These are phyloP conservation scores for Colletotrichum noveboracense DNA, from an alignment of 2,329 filamentous ascomycete genomes.

Conservation along the genomic window DNA sequence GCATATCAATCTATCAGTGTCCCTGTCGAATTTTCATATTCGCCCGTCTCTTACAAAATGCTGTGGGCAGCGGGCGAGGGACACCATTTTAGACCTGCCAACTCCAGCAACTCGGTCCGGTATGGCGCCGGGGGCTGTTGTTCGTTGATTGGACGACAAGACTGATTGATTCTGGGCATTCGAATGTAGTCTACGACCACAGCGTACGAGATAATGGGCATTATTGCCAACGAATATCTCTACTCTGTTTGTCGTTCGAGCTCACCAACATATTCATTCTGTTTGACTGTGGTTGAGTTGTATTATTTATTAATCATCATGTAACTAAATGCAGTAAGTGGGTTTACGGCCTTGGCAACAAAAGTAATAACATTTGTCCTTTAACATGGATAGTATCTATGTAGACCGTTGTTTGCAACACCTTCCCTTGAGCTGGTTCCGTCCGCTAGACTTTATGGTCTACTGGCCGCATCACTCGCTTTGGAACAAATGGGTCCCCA, in stretches of 20 bases:
- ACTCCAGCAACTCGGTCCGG: rapidly evolving
- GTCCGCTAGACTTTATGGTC: rapidly evolving
- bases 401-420: rapidly evolving
- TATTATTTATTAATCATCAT: neutral
- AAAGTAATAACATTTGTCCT: neutral
- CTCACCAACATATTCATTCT: rapidly evolving
- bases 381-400: neutral
- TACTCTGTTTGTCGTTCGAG: neutral
- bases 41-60: neutral
- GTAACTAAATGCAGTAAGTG: rapidly evolving
- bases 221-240: neutral
- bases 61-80: rapidly evolving
- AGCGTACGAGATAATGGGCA: neutral
- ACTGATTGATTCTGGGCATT: rapidly evolving
- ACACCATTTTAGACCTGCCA: rapidly evolving
- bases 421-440: neutral
- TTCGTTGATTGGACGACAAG: rapidly evolving
- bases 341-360: rapidly evolving
- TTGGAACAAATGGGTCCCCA: neutral
- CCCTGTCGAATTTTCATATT: rapidly evolving
- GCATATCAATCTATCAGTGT: neutral
- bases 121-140: neutral
- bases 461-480: neutral
- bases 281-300: neutral
- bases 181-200: rapidly evolving